phyloP scores from a whole-genome alignment of 208 protist species.

The Strigomonas culicis region DNA sequence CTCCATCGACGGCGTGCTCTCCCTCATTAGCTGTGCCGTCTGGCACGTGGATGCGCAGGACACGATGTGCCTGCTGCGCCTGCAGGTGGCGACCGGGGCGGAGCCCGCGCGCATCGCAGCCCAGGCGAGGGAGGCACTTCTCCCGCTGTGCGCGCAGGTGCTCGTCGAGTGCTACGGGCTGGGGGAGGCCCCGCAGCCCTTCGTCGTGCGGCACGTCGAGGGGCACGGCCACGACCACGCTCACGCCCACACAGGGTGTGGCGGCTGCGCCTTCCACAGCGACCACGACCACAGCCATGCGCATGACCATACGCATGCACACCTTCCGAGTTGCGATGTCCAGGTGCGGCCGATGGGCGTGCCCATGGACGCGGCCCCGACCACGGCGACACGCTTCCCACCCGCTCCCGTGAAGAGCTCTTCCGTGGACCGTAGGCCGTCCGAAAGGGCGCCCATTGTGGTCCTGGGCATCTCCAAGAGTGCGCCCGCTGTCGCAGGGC shows the following conservation, averaged over 20 bases:
- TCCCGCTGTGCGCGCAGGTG: conserved; percentile 33
- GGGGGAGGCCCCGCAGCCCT: background rate
- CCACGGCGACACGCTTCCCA: too few species aligned
- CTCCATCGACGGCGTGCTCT: conserved; percentile 45
- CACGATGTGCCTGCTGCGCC: conserved; percentile 45
- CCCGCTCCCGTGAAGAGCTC: too few species aligned
- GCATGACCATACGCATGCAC: conserved; percentile 8
- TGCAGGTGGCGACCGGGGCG: conserved; percentile 38
- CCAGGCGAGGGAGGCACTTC: conserved; percentile 28
- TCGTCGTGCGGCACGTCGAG: conserved; percentile 1
- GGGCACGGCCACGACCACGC: conserved; percentile 3
- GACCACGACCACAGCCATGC: conserved; percentile 18
- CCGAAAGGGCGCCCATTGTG: too few species aligned
- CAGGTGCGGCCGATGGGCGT: too few species aligned
- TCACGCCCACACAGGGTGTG: conserved; percentile 4
- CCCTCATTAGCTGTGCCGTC: conserved; percentile 43
- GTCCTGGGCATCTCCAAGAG: too few species aligned
- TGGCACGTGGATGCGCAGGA: conserved; percentile 44
- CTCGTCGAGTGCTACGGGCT: conserved; percentile 55
- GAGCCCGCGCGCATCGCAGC: conserved; percentile 30
- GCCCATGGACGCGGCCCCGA: background rate
- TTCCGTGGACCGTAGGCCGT: too few species aligned
- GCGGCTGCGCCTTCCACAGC: background rate
- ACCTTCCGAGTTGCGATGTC: too few species aligned
- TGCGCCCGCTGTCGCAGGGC: too few species aligned